phyloP scores from a whole-genome alignment of 192 early-diverging fungal genomes.

The Entomortierella chlamydospora region DNA sequence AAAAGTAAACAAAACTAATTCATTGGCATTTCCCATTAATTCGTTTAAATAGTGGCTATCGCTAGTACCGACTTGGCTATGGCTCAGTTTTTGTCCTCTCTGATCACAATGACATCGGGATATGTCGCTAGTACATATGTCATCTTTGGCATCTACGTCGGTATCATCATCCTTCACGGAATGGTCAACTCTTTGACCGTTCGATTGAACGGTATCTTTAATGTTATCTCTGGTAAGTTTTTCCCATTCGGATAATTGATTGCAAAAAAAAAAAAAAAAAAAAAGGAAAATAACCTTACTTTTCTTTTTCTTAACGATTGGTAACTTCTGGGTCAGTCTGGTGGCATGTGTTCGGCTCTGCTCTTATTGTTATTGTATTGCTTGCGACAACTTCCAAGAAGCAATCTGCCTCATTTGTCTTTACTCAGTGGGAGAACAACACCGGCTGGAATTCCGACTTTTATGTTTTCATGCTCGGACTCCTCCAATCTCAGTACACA shows the following conservation, averaged over 20 bases:
- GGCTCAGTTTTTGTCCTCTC: slow-evolving; percentile 60
- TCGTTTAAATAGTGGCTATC: slow-evolving; percentile 55
- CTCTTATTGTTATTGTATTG: slow-evolving; percentile 61
- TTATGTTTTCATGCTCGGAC: slow-evolving; percentile 63
- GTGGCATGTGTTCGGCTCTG: slow-evolving; percentile 59
- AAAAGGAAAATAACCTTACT: too few species aligned
- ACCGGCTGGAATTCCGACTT: slow-evolving; percentile 61
- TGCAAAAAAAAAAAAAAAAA: too few species aligned
- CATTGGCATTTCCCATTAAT: too few species aligned
- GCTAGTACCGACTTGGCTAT: slow-evolving; percentile 62
- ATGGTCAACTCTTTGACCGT: slow-evolving; percentile 63
- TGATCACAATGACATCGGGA: slow-evolving; percentile 54
- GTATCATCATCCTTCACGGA: slow-evolving; percentile 62
- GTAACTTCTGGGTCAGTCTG: too few species aligned
- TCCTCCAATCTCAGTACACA: slow-evolving; percentile 67
- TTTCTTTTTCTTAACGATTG: neutral
- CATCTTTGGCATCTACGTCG: slow-evolving; percentile 64
- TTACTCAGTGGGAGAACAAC: slow-evolving; percentile 63
- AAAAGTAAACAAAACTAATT: too few species aligned
- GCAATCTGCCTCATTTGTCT: slow-evolving; percentile 57
- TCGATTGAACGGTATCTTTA: slow-evolving; percentile 58
- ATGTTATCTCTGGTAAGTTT: slow-evolving; percentile 61
- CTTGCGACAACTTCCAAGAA: slow-evolving; percentile 55
- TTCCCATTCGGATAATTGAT: too few species aligned
- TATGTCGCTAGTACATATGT: slow-evolving; percentile 55